phyloP scores from a whole-genome alignment of 495 filamentous ascomycete species.

The Trichoderma erinaceum region DNA sequence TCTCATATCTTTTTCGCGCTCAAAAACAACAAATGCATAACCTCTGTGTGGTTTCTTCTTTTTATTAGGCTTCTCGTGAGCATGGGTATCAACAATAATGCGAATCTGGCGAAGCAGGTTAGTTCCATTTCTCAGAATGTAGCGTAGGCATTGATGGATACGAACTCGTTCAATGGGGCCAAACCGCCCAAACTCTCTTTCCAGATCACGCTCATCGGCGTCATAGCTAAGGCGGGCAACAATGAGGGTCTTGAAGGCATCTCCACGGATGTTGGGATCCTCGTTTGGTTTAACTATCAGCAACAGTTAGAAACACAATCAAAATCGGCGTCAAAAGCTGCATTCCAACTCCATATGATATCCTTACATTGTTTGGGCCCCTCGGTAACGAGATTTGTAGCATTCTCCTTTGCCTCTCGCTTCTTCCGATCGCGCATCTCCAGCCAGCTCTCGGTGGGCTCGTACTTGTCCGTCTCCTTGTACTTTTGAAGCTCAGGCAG shows the following conservation, averaged over 20 bases:
- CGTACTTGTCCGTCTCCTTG: slow-evolving; percentile 64
- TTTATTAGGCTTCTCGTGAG: slow-evolving; percentile 63
- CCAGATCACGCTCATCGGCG: slow-evolving; percentile 79
- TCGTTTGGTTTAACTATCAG: slow-evolving; percentile 60
- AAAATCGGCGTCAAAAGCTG: slow-evolving; percentile 12
- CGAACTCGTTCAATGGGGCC: slow-evolving; percentile 89
- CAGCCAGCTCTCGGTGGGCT: slow-evolving; percentile 86
- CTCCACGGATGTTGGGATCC: slow-evolving; percentile 80
- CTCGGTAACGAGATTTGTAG: slow-evolving; percentile 59
- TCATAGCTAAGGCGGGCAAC: slow-evolving; percentile 86
- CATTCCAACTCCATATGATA: neutral
- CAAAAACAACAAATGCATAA: slow-evolving; percentile 96
- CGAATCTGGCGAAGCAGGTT: slow-evolving; percentile 58
- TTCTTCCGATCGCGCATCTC: slow-evolving; percentile 75
- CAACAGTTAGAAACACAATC: slow-evolving; percentile 17
- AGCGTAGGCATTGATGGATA: slow-evolving; percentile 16
- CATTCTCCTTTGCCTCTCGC: slow-evolving; percentile 63
- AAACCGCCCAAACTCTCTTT: slow-evolving; percentile 90
- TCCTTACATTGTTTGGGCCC: slow-evolving; percentile 62
- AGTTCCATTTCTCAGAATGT: neutral
- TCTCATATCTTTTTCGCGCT: slow-evolving; percentile 99
- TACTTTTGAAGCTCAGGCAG: slow-evolving; percentile 64
- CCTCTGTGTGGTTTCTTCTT: slow-evolving; percentile 80
- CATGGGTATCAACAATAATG: slow-evolving; percentile 64
- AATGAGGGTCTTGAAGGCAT: slow-evolving; percentile 92